These are phyloP conservation scores for Phytophthora tubulina DNA, from an alignment of 352 stramenopile genomes.

Conservation along the genomic window DNA sequence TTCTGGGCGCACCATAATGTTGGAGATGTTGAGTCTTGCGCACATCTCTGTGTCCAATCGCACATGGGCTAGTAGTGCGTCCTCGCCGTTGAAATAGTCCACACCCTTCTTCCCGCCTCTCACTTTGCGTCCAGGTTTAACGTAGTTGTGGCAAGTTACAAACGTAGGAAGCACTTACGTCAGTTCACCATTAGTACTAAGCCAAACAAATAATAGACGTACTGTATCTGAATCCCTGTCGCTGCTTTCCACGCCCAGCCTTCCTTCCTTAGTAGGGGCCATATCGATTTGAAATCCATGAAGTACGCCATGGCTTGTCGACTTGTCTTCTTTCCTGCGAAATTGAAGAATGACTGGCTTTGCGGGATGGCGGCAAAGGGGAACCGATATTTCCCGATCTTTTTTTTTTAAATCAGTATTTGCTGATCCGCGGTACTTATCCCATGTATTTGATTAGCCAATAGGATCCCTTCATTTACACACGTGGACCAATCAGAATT, in stretches of 20 bases:
- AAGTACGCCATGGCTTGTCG: neutral
- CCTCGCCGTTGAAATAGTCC: slow-evolving; percentile 20
- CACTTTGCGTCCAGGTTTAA: neutral
- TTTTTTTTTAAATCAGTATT: too few species aligned
- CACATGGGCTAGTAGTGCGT: neutral
- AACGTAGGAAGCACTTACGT: too few species aligned
- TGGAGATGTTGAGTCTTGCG: neutral
- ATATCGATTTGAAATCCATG: slow-evolving; percentile 11
- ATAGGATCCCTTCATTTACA: too few species aligned
- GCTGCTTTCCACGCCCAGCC: slow-evolving; percentile 3
- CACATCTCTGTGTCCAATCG: slow-evolving; percentile 5
- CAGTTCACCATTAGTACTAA: too few species aligned
- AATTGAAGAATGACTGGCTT: slow-evolving; percentile 11
- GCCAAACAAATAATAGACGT: neutral
- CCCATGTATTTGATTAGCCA: too few species aligned
- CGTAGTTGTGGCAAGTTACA: slow-evolving; percentile 13
- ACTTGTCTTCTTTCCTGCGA: too few species aligned
- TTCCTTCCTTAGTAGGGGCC: slow-evolving; percentile 3
- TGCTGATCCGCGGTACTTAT: too few species aligned
- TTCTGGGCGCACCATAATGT: neutral
- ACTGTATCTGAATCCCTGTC: slow-evolving; percentile 8
- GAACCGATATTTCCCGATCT: neutral
- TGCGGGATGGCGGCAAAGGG: neutral
- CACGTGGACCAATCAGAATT: too few species aligned
- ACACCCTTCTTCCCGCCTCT: neutral